Base-by-base conservation (phyloP, 345 rosid genomes). In the Gossypium ekmanianum region DNA sequence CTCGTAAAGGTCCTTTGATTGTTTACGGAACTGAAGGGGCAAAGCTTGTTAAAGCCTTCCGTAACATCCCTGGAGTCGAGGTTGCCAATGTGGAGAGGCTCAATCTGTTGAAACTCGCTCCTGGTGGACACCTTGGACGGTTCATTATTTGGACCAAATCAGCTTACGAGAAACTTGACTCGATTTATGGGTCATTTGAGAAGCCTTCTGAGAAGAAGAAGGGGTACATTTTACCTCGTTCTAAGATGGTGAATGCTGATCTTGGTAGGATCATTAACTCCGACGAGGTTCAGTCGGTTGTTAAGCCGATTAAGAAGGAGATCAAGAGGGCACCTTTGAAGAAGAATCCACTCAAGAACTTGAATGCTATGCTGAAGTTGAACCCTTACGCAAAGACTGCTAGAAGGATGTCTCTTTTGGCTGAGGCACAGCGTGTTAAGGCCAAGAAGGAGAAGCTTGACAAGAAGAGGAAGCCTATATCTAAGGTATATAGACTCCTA, bases 341-440 rank as follows among this genome's bases (percentile, higher is more conserved):
- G 92, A 95, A 95, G 87, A 95, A 95, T 54, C 99, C 99, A 9
- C 72, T 95, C 74, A 95, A 92, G 97, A 93, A 95, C 47, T 75
- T 91, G 56, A 90, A 91, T 76, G 86, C 83, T 3, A 87, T 95
- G 99, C 61, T 95, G 62, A 93, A 84, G 87, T 76, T 95, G 62
- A 95, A 95, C 61, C 99, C 98, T 0, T 95, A 91, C 77, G 99
- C 99, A 0, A 95, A 93, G 88, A 92, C 99, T 11, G 98, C 99
- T 0, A 86, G 82, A 90, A 89, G 99, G 81, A 95, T 91, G 99
- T 74, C 99, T 2, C 84, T 95, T 20, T 81, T 95, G 83, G 98
- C 99, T 3, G 99, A 95, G 85, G 94, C 87, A 3, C 88, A 93
- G 81, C 91, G 98, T 7, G 91, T 95, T 12, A 93, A 95, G 86